These are phyloP conservation scores for Begonia masoniana DNA, from an alignment of 306 rosid species.

Conservation along the genomic window DNA sequence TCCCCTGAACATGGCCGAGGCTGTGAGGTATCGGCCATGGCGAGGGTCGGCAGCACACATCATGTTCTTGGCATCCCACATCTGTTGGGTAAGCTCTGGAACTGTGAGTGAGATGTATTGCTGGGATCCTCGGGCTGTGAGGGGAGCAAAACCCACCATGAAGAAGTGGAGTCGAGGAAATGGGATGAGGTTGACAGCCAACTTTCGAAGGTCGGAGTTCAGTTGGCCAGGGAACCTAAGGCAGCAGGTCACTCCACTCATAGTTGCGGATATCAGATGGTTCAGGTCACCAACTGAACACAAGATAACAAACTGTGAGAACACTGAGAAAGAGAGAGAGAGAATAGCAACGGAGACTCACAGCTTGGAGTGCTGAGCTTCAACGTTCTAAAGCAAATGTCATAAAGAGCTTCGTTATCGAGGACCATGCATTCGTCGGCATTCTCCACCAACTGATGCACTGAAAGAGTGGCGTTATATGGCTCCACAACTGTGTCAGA, in stretches of 20 bases:
- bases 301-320: slow-evolving; percentile 1
- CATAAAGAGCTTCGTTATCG: slow-evolving; percentile 90
- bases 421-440: slow-evolving; percentile 98
- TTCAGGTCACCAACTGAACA: slow-evolving; percentile 80
- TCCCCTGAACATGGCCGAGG: slow-evolving; percentile 92
- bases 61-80: slow-evolving; percentile 97
- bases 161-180: slow-evolving; percentile 94
- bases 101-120: slow-evolving; percentile 87
- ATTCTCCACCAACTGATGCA: slow-evolving; percentile 86
- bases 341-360: slow-evolving; percentile 18
- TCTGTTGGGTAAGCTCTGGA: slow-evolving; percentile 87
- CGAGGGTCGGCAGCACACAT: slow-evolving; percentile 98
- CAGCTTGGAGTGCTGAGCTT: slow-evolving; percentile 98
- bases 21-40: slow-evolving; percentile 85
- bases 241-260: slow-evolving; percentile 94
- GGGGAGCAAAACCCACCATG: slow-evolving; percentile 95
- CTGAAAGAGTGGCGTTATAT: slow-evolving; percentile 84
- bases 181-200: slow-evolving; percentile 85
- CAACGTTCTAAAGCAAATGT: slow-evolving; percentile 86
- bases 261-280: slow-evolving; percentile 87
- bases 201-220: slow-evolving; percentile 77
- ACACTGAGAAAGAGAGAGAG: not conserved
- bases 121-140: slow-evolving; percentile 90
- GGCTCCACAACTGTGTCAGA: slow-evolving; percentile 99
- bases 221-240: slow-evolving; percentile 89